Base-by-base conservation (phyloP, 345 rosid species). In the Iberis pinnata region DNA sequence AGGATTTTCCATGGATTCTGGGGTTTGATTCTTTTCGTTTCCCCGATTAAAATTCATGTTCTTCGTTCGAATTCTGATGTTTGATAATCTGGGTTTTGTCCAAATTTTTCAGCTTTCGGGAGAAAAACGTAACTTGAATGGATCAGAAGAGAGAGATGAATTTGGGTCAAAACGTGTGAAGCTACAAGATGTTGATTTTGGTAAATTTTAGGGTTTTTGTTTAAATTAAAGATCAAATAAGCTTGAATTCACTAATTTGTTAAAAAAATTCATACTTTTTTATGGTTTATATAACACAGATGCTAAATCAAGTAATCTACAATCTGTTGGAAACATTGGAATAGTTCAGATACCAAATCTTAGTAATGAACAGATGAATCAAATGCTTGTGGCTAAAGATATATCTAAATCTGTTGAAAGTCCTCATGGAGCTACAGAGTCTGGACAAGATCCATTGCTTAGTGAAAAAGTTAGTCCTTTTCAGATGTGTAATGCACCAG, bases 401-500 rank as follows among this genome's bases (percentile, higher is more conserved):
- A 64, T 56, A 62, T 80, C 86, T 43, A 88, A 83, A 60, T 68
- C 89, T 53, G 86, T 60, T 64, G 88, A 47, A 53, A 80, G 80
- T 63, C 71, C 55, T 82, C 73, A 49, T 3, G 60, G 54, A 26
- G 40, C 55, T 37, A 42, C 17, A 38, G 67, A 57, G 29, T 12
- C 38, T 19, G 14, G 6, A 54, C 48, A 12, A 27, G 47, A 50
- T 26, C 38, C 60, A 39, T 56, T 12, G 3, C 6, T 24, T 38
- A n/a, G 64, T 3, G 64, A 65, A 8, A 65, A 57, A 27, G 49
- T n/a, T 20, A 48, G 55, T 31, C 27, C 71, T 16, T 31, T 38
- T 38, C 71, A 39, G 50, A 43, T 58, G 31, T 26, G 54, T 58
- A 41, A 32, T 32, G 4, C 52, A 15, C 2, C 88, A 20, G 14